Conservation (phyloP, 1,139 yeast genomes). For the Hansenula sp. region DNA sequence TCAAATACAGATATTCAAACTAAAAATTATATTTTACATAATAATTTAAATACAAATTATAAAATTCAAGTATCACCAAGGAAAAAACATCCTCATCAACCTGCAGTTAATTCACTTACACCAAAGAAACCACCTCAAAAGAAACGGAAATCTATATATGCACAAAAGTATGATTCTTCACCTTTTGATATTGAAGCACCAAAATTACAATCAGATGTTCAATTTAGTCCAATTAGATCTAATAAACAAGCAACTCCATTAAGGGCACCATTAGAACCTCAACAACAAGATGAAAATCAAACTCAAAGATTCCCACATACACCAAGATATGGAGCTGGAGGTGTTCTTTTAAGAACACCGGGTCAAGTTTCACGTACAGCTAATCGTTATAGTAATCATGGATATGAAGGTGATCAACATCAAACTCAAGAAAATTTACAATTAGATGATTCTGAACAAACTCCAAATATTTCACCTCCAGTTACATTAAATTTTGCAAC, state of each 20-base stretch:
- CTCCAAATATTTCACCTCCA: slow-evolving; percentile 21
- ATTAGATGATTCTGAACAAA: slow-evolving; percentile 21
- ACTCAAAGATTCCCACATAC: slow-evolving; percentile 47
- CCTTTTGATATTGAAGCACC: slow-evolving; percentile 40
- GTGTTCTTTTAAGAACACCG: slow-evolving; percentile 16
- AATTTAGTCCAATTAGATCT: slow-evolving; percentile 22
- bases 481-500: slow-evolving; percentile 21
- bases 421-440: neutral
- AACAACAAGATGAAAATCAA: slow-evolving; percentile 5
- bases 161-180: slow-evolving; percentile 43
- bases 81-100: slow-evolving; percentile 14
- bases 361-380: slow-evolving; percentile 15
- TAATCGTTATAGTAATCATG: slow-evolving; percentile 11
- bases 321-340: slow-evolving; percentile 36
- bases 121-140: slow-evolving; percentile 23
- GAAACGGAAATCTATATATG: slow-evolving; percentile 35
- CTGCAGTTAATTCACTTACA: slow-evolving; percentile 21
- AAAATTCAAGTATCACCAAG: slow-evolving; percentile 28
- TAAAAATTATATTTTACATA: slow-evolving; percentile 19
- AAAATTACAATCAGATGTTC: slow-evolving; percentile 23
- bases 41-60: slow-evolving; percentile 33
- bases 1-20: slow-evolving; percentile 20
- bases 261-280: slow-evolving; percentile 1
- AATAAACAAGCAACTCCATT: slow-evolving; percentile 5
- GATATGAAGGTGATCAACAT: neutral